Evolutionary conservation across 169 alveolate species (phyloP).

Genomic region (Nephromyces sp.): DNA sequence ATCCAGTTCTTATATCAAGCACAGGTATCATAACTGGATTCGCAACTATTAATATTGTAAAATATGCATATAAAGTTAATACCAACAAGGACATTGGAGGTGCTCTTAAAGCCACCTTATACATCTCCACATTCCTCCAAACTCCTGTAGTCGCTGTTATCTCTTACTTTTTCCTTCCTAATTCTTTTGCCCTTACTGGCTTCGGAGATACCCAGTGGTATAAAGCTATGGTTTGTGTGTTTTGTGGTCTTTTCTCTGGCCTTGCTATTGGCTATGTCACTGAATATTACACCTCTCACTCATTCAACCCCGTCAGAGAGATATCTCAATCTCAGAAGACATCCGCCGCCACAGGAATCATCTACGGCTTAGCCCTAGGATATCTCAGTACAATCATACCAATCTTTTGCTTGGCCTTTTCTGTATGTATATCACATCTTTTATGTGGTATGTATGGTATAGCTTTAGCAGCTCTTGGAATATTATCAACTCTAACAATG

Average conservation of each 20-base stretch:
- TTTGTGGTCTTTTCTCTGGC: conserved; percentile 69
- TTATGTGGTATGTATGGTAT: conserved; percentile 69
- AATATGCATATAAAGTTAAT: conserved; percentile 40
- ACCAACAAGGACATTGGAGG: conserved; percentile 49
- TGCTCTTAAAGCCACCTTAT: conserved; percentile 62
- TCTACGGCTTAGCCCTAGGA: conserved; percentile 76
- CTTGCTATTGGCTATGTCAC: conserved; percentile 64
- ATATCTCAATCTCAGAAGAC: conserved; percentile 63
- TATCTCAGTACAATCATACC: conserved; percentile 72
- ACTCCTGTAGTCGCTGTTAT: conserved; percentile 58
- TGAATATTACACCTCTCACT: conserved; percentile 73
- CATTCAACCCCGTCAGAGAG: conserved; percentile 70
- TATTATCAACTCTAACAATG: conserved; percentile 71
- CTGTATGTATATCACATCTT: conserved; percentile 59
- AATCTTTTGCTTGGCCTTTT: conserved; percentile 53
- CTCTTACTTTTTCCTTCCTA: conserved; percentile 43
- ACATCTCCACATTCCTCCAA: conserved; percentile 66
- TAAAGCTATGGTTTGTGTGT: conserved; percentile 49
- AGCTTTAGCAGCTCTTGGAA: conserved; percentile 79
- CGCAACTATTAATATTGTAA: conserved; percentile 56
- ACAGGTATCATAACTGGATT: conserved; percentile 66
- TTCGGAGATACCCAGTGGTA: conserved; percentile 18
- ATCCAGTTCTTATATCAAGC: conserved; percentile 57
- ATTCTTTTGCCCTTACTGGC: conserved; percentile 20
- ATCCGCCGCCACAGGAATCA: conserved; percentile 74